Percentiles rank a stretch among this genome's conserved stretches.
Evolutionary conservation across 2,329 filamentous ascomycete species (phyloP).

Genomic region (Dothideomycetidae sp.): DNA sequence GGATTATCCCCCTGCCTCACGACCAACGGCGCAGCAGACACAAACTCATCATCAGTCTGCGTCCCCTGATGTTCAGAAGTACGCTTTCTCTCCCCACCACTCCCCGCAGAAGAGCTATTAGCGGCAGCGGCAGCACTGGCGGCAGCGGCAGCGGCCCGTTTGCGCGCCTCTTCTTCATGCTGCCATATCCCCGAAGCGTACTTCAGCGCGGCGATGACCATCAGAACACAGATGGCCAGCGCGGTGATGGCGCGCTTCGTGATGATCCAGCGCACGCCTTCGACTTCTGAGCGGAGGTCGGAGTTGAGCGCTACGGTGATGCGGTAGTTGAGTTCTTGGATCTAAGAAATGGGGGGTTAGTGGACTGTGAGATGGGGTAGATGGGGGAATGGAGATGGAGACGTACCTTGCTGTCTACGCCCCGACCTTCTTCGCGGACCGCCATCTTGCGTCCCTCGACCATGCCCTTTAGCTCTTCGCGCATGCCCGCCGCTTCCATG

Average conservation of each 20-base stretch:
- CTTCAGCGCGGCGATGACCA: conserved; percentile 29
- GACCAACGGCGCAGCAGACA: neutral
- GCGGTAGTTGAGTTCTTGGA: conserved; percentile 91
- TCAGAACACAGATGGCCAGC: conserved; percentile 34
- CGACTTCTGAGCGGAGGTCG: conserved; percentile 82
- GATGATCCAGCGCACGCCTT: conserved; percentile 76
- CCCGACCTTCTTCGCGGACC: conserved; percentile 74
- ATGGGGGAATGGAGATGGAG: neutral
- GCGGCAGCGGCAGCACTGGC: neutral
- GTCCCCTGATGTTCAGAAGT: neutral
- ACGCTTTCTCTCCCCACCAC: conserved; percentile 4
- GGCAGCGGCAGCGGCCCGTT: conserved; percentile 17
- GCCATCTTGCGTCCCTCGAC: conserved; percentile 94
- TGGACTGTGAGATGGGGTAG: neutral
- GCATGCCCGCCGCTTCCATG: conserved; percentile 68
- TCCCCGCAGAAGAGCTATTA: neutral
- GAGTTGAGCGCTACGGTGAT: conserved; percentile 84
- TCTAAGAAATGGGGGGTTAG: too few relatives aligned
- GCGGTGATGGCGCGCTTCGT: conserved; percentile 50
- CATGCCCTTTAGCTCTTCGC: conserved; percentile 85
- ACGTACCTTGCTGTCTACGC: conserved; percentile 59
- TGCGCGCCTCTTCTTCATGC: conserved; percentile 26
- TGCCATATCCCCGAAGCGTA: conserved; percentile 28
- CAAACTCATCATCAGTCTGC: neutral
- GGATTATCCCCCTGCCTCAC: conserved; percentile 19